Conservation (phyloP, 305 asterid species). For the Solanum hybrid region DNA sequence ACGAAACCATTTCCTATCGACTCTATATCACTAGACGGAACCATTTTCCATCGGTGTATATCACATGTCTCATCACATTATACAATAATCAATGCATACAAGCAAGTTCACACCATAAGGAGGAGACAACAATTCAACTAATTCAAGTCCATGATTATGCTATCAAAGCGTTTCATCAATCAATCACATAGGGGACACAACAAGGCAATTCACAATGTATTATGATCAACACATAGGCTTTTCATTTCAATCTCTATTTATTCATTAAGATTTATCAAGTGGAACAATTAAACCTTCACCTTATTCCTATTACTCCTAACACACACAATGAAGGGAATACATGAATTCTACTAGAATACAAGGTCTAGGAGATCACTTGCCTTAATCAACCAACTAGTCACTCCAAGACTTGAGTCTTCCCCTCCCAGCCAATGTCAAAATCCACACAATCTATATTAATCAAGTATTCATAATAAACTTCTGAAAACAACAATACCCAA, state of each 20-base stretch:
- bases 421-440: neutral
- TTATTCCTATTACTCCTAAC: neutral
- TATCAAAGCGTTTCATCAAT: neutral
- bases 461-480: neutral
- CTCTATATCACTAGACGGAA: no score
- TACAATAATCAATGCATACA: neutral
- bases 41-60: neutral
- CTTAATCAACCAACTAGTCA: neutral
- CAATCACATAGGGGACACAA: neutral
- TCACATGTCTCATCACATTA: neutral
- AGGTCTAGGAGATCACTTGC: neutral
- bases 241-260: neutral
- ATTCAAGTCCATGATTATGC: neutral
- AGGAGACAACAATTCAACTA: neutral
- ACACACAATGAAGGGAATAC: neutral
- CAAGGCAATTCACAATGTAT: neutral
- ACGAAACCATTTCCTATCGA: neutral
- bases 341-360: neutral
- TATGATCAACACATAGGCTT: neutral
- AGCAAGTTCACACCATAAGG: neutral
- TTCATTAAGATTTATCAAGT: neutral
- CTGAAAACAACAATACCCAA: neutral
- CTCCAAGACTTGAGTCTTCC: neutral
- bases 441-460: neutral
- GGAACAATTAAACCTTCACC: neutral